phyloP scores from a whole-genome alignment of 768 basidiomycete genomes.

The Lentinula edodes region DNA sequence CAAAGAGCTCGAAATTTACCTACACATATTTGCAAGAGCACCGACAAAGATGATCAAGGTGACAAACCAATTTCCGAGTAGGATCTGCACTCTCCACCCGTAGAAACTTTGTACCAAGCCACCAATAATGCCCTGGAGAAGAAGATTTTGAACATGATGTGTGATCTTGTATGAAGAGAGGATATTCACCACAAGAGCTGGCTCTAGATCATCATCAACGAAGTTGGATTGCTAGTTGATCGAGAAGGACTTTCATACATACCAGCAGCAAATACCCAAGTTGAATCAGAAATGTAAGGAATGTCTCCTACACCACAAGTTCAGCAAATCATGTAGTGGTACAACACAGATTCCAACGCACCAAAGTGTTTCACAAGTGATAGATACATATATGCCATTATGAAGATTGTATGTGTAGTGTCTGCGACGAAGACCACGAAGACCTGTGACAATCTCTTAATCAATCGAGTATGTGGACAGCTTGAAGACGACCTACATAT shows the following conservation, averaged over 20 bases:
- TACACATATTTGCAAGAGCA: not conserved
- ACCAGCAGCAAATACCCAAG: not conserved
- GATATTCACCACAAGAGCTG: not conserved
- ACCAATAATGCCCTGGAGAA: constrained; percentile 6
- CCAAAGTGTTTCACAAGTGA: constrained; percentile 7
- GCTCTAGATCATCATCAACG: not conserved
- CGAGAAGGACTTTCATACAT: not conserved
- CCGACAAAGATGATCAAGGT: not conserved
- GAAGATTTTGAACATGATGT: not conserved
- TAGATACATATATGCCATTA: constrained; percentile 3
- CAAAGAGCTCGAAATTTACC: not conserved
- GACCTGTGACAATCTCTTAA: not conserved
- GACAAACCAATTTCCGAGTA: not conserved
- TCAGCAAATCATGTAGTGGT: not conserved
- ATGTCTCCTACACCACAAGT: not conserved
- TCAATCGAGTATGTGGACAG: not conserved
- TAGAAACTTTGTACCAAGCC: constrained; percentile 7
- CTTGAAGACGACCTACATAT: not conserved
- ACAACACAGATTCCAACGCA: not conserved
- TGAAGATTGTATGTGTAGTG: constrained; percentile 5
- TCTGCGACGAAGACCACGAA: not conserved
- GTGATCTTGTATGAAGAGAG: too few relatives aligned
- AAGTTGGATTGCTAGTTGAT: too few relatives aligned
- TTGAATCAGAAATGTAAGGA: not conserved
- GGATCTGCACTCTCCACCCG: not conserved